Base-by-base conservation (phyloP, 2,329 filamentous ascomycete genomes). In the Sclerotinia borealis region DNA sequence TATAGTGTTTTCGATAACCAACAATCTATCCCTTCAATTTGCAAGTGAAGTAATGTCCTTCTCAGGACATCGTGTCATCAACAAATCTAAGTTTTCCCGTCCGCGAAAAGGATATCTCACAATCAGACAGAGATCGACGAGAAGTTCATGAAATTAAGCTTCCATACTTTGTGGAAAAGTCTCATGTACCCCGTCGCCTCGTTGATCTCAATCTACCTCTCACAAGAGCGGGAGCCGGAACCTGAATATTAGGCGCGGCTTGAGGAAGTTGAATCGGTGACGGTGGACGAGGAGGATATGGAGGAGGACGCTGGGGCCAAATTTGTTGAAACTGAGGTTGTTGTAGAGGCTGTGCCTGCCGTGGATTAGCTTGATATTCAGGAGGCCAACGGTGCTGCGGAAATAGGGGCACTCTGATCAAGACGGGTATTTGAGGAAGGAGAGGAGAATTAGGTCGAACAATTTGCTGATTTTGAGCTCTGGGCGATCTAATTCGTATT, bases 231-330 rank as follows among this genome's bases (percentile, higher is more conserved):
- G 22, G 22, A 25, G 43, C 2, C 10, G 39, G 39, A 9, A 43
- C n/a, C 19, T 47, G 43, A 27, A 25, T 15, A 11, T 25, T 47
- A 15, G 43, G 22, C 43, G 43, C 5, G 6, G 22, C 3, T 1
- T 25, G 17, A 17, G 17, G 39, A 43, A 1, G 39, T 17, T 43
- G 39, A 43, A n/a, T 43, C n/a, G 17, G 43, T 10, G 11, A 10
- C 4, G 43, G 43, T 5, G 43, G 10, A 13, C 9, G 22, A 45
- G 43, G 43, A 15, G n/a, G 43, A 13, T n/a, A 47, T 47, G 10
- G 2, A 4, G 9, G 43, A 75, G 79, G 6, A 78, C 74, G 72
- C 5, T 4, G 31, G 31, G 31, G 31, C 4, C n/a, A n/a, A n/a
- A n/a, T n/a, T n/a, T n/a, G n/a, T n/a, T 34, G 31, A 27, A 22